Evolutionary conservation across 192 early-diverging fungal species (phyloP).

Genomic region (Linnemannia schmuckeri): DNA sequence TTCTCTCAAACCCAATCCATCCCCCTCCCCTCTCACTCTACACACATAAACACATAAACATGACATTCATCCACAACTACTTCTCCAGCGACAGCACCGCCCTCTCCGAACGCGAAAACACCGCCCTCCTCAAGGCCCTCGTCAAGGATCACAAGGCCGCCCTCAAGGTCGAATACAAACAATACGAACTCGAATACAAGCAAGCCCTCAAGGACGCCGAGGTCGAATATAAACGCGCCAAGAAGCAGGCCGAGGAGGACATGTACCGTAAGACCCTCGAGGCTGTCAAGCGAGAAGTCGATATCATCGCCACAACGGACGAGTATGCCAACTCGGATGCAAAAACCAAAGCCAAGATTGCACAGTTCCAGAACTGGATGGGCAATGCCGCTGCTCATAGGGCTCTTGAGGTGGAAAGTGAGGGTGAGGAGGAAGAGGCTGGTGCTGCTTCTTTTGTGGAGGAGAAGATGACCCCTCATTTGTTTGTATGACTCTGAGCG

Average conservation of each 20-base stretch:
- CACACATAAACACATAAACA: background rate
- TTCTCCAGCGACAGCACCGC: conserved; percentile 15
- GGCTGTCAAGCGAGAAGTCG: conserved; percentile 24
- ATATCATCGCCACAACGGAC: conserved; percentile 10
- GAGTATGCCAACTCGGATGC: conserved; percentile 16
- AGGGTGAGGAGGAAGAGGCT: background rate
- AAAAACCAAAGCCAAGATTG: conserved; percentile 33
- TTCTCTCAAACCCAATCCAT: background rate
- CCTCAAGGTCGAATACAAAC: conserved; percentile 24
- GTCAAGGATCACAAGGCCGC: conserved; percentile 27
- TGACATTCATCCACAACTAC: conserved; percentile 23
- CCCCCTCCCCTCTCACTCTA: background rate
- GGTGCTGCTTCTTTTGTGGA: too few relatives aligned
- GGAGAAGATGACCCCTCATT: too few relatives aligned
- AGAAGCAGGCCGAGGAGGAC: conserved; percentile 22
- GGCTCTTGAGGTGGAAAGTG: background rate
- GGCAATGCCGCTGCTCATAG: background rate
- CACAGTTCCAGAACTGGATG: conserved; percentile 3
- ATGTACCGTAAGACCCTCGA: conserved; percentile 5
- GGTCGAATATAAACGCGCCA: conserved; percentile 24
- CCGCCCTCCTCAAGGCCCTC: conserved; percentile 21
- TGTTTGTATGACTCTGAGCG: too few relatives aligned
- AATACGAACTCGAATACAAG: conserved; percentile 28
- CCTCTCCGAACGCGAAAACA: conserved; percentile 25
- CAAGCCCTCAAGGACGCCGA: conserved; percentile 19